phyloP scores from a whole-genome alignment of 441 rosid species.

The Bocquillonia castaneifolia region DNA sequence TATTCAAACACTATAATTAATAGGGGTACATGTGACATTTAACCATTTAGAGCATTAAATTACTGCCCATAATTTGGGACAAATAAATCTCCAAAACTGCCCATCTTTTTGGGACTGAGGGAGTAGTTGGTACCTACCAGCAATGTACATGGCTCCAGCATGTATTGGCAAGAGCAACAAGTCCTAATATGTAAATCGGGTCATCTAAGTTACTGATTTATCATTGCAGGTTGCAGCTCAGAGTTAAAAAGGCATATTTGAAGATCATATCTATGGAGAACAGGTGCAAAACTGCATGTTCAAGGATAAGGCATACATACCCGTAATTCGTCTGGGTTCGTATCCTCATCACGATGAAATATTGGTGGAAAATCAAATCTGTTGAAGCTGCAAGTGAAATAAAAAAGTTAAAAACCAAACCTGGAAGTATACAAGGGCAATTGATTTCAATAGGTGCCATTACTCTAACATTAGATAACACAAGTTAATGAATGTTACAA shows the following conservation, averaged over 20 bases:
- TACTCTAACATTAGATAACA: constrained; percentile 14
- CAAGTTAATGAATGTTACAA: not conserved
- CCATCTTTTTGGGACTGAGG: no score
- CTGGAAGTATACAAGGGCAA: constrained; percentile 14
- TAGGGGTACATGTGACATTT: no score
- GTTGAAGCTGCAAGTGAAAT: constrained; percentile 63
- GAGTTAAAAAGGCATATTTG: not conserved
- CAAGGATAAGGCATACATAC: constrained; percentile 37
- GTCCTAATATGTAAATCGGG: not conserved
- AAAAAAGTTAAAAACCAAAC: constrained; percentile 14
- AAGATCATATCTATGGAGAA: not conserved
- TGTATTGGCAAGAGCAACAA: not conserved
- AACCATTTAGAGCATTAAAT: no score
- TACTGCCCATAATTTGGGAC: no score
- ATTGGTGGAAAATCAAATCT: constrained; percentile 86
- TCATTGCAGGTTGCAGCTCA: not conserved
- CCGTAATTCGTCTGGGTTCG: constrained; percentile 71
- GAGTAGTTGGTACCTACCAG: constrained; percentile 1
- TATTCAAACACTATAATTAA: no score
- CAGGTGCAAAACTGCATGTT: not conserved
- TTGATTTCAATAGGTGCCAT: constrained; percentile 10
- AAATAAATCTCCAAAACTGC: no score
- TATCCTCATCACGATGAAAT: constrained; percentile 83
- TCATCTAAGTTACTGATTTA: not conserved
- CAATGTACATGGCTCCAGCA: not conserved